Base-by-base conservation (phyloP, 352 stramenopile genomes). In the Ophiocytium majus region DNA sequence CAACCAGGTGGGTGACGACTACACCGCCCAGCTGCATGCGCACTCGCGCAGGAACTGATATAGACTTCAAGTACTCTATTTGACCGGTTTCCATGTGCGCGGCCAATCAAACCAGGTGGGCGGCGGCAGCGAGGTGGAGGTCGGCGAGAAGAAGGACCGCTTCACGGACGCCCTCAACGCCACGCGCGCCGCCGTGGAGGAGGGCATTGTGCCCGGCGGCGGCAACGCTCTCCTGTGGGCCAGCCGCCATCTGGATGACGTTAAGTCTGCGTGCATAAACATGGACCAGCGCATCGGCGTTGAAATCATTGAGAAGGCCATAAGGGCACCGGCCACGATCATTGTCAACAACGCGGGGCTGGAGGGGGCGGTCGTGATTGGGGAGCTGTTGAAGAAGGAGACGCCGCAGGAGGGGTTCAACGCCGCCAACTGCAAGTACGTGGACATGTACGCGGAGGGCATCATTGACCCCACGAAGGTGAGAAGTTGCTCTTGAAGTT, bases 91-190 rank as follows among this genome's bases (percentile, higher is more conserved):
- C n/a, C n/a, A n/a, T n/a, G n/a, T n/a, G n/a, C n/a, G n/a, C n/a
- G n/a, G n/a, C n/a, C n/a, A n/a, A n/a, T n/a, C n/a, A n/a, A n/a
- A n/a, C n/a, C n/a, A n/a, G n/a, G n/a, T 81, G 37, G 98, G 98
- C 81, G 98, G 97, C 75, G 96, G 96, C 80, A 98, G 92, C 80
- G 98, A 99, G 91, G 96, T 99, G 63, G 98, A 99, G 91, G 97
- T 99, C 19, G 92, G 94, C 33, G 98, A 99, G 91, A 99, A 99
- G 96, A 99, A 99, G 93, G 97, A 99, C 91, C 95, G 98, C 87
- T 96, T 99, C 79, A 95, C 99, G 63, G 98, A 99, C 92, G 97
- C 98, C n/a, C 92, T 99, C 34, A 99, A 99, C 91, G 97, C 98
- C 79, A 99, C 97, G 63, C 95, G 97, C 84, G 97, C 98, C 1